Base-by-base conservation (phyloP, 2,329 filamentous ascomycete genomes). In the Fusarium verticillioides region DNA sequence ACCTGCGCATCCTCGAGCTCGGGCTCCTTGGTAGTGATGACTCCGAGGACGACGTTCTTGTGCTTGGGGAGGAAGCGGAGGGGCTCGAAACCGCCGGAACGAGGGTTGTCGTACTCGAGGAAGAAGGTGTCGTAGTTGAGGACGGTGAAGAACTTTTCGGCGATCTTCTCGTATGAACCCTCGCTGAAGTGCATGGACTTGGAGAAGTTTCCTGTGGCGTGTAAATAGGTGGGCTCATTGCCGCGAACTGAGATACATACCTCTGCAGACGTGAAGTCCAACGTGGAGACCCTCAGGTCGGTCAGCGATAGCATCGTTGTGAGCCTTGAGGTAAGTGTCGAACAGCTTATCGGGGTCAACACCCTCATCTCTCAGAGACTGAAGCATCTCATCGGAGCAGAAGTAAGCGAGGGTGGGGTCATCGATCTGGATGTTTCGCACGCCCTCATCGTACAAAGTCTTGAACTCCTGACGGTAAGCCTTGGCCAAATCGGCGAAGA, bases 311-410 rank as follows among this genome's bases (percentile, higher is more conserved):
- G 89, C 91, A 79, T 92, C 90, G 78, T 94, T 94, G 85, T 94
- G 93, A 75, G 92, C 88, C 79, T 89, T 87, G 80, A 94, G 88
- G 79, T 94, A 94, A 37, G 88, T 86, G 75, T 92, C 89, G 57
- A 94, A 87, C 72, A 93, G 87, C 69, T 89, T 87, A 42, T 93
- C 90, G 18, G 91, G 86, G 23, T 90, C 85, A 47, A 87, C 83
- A 73, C 92, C 91, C 28, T 86, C 86, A 63, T 87, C 84, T 83
- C 86, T 78, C 63, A 85, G 89, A 34, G 89, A 89, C 62, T 85
- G 82, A 21, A 91, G 83, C 89, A 92, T 92, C 70, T 89, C 89
- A 42, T 92, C 88, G 9, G 89, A 91, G 83, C 91, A 93, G 81
- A 93, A 93, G 80, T 92, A 86, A 6, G 82, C 88, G 54, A 92